Evolutionary conservation across 1,284 basidiomycete genomes (phyloP).

Genomic region (Apiotrichum siamense): DNA sequence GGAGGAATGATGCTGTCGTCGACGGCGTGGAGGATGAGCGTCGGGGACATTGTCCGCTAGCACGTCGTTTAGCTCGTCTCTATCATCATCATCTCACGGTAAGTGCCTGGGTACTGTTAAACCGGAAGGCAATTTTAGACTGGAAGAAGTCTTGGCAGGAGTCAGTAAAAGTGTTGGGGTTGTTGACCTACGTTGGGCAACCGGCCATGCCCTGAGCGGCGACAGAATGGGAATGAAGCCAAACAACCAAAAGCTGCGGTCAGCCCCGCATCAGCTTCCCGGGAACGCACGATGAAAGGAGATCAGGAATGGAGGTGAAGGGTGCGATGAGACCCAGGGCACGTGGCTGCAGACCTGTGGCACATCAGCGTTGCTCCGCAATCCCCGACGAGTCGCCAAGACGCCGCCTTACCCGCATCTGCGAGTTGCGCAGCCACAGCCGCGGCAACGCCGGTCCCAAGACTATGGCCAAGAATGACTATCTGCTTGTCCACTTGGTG

Average conservation of each 20-base stretch:
- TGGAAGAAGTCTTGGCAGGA: constrained; percentile 26
- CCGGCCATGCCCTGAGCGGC: constrained; percentile 28
- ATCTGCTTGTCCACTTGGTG: constrained; percentile 17
- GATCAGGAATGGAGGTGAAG: constrained; percentile 37
- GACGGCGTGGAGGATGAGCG: constrained; percentile 71
- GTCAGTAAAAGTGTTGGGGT: too few species aligned
- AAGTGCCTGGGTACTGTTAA: constrained; percentile 30
- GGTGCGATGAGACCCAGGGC: constrained; percentile 41
- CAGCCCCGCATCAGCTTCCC: neutral
- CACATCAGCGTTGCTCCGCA: neutral
- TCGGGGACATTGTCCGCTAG: constrained; percentile 58
- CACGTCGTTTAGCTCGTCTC: neutral
- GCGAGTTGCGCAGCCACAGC: constrained; percentile 35
- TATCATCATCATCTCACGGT: constrained; percentile 12
- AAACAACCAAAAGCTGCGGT: constrained; percentile 32
- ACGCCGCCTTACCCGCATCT: constrained; percentile 20
- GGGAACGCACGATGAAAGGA: constrained; percentile 29
- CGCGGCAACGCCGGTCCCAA: constrained; percentile 77
- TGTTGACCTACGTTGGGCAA: constrained; percentile 17
- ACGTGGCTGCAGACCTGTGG: constrained; percentile 27
- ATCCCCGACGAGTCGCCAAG: neutral
- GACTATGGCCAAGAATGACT: constrained; percentile 63
- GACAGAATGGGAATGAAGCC: constrained; percentile 32
- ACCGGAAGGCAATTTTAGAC: constrained; percentile 22
- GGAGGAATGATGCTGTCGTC: constrained; percentile 76